Evolutionary conservation across 768 basidiomycete species (phyloP).

Genomic region (Guyanaporus albipodus): DNA sequence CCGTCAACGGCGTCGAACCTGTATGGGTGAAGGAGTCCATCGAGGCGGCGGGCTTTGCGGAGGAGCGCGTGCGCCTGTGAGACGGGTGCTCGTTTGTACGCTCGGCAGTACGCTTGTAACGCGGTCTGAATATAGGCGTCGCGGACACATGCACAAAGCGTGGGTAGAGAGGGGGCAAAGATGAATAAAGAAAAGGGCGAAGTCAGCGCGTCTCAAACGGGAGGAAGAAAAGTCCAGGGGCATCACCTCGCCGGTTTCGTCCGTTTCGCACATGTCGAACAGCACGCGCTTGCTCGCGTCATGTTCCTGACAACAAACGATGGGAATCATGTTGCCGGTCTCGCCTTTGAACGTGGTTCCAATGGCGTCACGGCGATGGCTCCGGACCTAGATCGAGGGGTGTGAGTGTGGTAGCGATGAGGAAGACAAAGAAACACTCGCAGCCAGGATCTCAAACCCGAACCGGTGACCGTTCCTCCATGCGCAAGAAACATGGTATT

Average conservation of each 20-base stretch:
- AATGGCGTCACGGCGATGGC: conserved; percentile 63
- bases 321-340: conserved; percentile 72
- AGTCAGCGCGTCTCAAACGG: conserved; percentile 3
- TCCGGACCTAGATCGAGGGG: conserved; percentile 56
- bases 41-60: conserved; percentile 84
- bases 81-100: conserved; percentile 77
- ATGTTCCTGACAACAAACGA: conserved; percentile 78
- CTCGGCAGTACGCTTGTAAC: conserved; percentile 79
- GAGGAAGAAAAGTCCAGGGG: background rate
- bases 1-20: conserved; percentile 28
- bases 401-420: background rate
- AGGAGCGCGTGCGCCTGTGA: conserved; percentile 78
- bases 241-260: conserved; percentile 75
- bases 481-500: conserved; percentile 88
- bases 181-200: background rate
- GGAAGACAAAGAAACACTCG: conserved; percentile 32
- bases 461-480: conserved; percentile 82
- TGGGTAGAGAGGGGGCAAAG: too few species aligned
- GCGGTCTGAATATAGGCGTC: conserved; percentile 58
- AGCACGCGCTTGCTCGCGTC: conserved; percentile 60
- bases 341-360: conserved; percentile 74
- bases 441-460: conserved; percentile 89
- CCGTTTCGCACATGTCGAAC: conserved; percentile 81
- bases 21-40: conserved; percentile 57
- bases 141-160: background rate